Conservation (phyloP, 2,329 filamentous ascomycete species). For the Paecilomyces fulvus region DNA sequence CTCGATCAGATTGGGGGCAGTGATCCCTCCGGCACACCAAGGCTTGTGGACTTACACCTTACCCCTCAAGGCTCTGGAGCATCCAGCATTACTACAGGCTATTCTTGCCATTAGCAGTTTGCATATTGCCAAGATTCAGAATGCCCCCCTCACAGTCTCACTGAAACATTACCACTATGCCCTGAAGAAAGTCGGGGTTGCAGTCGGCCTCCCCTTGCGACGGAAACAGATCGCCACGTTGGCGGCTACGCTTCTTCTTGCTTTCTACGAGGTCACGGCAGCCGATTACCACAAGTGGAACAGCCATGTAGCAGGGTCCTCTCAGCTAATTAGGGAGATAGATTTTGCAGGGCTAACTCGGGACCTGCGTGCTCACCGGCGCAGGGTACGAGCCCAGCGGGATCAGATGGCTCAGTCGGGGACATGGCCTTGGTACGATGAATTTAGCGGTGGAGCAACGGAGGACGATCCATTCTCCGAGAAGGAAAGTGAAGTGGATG, state of each 20-base stretch:
- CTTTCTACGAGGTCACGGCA: constrained; percentile 89
- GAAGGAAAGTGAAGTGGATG: constrained; percentile 44
- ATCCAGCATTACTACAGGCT: constrained; percentile 82
- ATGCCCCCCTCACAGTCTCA: constrained; percentile 65
- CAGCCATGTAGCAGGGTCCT: constrained; percentile 77
- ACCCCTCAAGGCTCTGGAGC: constrained; percentile 70
- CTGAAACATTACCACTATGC: constrained; percentile 88
- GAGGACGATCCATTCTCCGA: constrained; percentile 36
- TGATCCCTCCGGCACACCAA: constrained; percentile 53
- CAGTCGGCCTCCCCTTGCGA: constrained; percentile 60
- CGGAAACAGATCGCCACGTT: constrained; percentile 71
- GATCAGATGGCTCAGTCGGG: constrained; percentile 16
- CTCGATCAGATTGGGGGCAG: constrained; percentile 55
- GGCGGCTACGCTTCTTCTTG: constrained; percentile 78
- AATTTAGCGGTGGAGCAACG: constrained; percentile 23
- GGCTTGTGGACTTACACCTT: constrained; percentile 64
- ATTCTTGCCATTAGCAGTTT: constrained; percentile 81
- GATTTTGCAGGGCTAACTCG: constrained; percentile 66
- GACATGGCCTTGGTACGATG: constrained; percentile 10
- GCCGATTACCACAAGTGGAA: constrained; percentile 96
- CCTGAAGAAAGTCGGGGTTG: constrained; percentile 66
- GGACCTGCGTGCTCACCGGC: constrained; percentile 59
- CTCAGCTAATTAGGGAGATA: constrained; percentile 73
- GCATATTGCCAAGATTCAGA: constrained; percentile 77
- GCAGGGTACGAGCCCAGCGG: constrained; percentile 31